These are phyloP conservation scores for Mollisia scopiformis DNA, from an alignment of 2,329 filamentous ascomycete genomes.

Conservation along the genomic window DNA sequence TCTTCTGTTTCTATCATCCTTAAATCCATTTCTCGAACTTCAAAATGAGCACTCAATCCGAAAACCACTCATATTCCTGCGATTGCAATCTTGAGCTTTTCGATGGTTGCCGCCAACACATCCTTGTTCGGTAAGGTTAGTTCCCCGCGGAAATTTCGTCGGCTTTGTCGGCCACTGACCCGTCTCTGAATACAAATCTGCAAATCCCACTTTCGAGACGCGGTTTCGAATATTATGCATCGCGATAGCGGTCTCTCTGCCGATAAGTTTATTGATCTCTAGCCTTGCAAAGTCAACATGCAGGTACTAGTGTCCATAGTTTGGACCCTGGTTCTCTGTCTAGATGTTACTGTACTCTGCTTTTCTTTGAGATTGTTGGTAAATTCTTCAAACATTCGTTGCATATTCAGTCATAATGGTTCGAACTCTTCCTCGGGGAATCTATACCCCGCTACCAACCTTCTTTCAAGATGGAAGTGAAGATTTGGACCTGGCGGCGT, in stretches of 20 bases:
- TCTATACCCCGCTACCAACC: conserved; percentile 18
- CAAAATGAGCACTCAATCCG: not conserved
- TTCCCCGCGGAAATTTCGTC: no score
- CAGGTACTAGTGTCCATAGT: not conserved
- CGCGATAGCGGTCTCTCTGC: not conserved
- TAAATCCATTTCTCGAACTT: not conserved
- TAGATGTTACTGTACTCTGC: not conserved
- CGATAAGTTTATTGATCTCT: not conserved
- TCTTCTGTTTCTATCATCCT: not conserved
- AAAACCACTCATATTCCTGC: not conserved
- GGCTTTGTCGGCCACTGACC: not conserved
- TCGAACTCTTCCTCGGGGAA: conserved; percentile 7
- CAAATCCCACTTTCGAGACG: not conserved
- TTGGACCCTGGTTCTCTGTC: not conserved
- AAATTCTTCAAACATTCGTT: not conserved
- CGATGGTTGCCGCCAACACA: no score
- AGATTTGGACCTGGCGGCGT: conserved; percentile 12
- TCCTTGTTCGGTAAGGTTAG: no score
- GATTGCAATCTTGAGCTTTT: not conserved
- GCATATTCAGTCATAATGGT: not conserved
- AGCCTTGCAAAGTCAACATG: not conserved
- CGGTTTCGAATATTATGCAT: not conserved
- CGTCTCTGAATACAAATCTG: not conserved
- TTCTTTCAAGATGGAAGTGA: conserved; percentile 18
- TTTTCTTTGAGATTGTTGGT: not conserved